Evolutionary conservation across 306 rosid genomes (phyloP).

Genomic region (Cicer judaicum): DNA sequence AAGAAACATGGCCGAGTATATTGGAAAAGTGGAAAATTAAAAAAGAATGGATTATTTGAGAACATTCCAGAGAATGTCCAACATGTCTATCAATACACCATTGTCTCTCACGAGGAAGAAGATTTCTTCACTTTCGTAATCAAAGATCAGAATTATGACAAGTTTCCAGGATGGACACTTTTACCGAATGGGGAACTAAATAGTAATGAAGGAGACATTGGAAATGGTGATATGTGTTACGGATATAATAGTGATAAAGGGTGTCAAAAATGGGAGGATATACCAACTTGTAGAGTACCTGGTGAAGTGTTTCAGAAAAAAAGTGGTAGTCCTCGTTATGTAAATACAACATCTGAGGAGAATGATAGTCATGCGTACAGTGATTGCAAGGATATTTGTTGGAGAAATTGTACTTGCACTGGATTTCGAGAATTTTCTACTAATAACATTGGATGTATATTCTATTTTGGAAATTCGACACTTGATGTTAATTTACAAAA

Average conservation of each 20-base stretch:
- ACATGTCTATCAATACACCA: background rate
- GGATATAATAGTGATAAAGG: constrained; percentile 28
- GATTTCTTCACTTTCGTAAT: constrained; percentile 2
- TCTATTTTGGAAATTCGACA: background rate
- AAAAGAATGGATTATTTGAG: background rate
- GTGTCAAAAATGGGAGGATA: constrained; percentile 22
- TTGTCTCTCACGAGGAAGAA: constrained; percentile 16
- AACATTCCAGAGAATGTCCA: background rate
- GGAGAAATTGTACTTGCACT: constrained; percentile 33
- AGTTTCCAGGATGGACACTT: background rate
- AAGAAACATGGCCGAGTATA: background rate
- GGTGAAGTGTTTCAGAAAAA: background rate
- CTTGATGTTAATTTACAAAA: background rate
- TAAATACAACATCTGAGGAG: fast-evolving
- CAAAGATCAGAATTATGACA: background rate
- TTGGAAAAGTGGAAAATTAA: constrained; percentile 34
- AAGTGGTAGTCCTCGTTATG: background rate
- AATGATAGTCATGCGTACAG: background rate
- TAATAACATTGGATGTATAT: constrained; percentile 16
- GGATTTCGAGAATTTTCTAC: background rate
- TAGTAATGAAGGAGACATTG: background rate
- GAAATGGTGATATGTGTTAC: constrained; percentile 37
- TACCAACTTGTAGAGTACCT: background rate
- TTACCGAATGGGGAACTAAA: background rate
- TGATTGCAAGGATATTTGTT: constrained; percentile 37